Evolutionary conservation across 495 filamentous ascomycete species (phyloP), one percentile per base, ranked within the genome.

Genomic region (Pseudoneurospora amorphoporcata): DNA sequence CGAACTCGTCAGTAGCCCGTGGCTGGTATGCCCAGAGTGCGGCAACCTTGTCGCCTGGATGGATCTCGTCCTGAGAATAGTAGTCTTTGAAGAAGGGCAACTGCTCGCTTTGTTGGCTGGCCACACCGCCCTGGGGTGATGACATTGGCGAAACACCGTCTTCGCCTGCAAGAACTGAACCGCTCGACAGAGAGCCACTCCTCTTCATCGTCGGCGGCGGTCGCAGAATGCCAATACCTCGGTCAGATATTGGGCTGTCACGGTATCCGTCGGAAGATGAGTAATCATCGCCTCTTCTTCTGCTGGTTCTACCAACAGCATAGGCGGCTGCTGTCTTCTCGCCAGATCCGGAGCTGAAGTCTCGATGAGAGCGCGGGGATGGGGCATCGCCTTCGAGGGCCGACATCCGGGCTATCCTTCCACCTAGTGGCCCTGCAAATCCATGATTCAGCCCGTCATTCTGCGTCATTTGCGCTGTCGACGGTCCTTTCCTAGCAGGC

Each of bases 11-110:
- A 38, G 89, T 88, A 4, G 96, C 96, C 47, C 96, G 89, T 37
- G 96, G 94, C 77, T 95, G 90, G 78, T 99, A 99, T 8, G 96
- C 95, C 96, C 96, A 99, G 38, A 99, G 87, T 8, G 92, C 92
- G 12, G 95, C 87, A 38, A 99, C 96, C 72, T 90, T 91, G 77
- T 98, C 94, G 40, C 92, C 91, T 4, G 95, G 91, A 73, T 94
- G 92, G 73, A 99, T 97, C 75, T 98, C 94, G 77, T 98, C 95
- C 75, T 93, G 90, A 4, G 95, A 98, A 81, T 99, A 99, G 80
- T 99, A 99, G 77, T 99, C 95, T 77, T 97, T 97, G 89, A 99
- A 99, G 78, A 90, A 94, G 8, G 92, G 89, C 40, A 99, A 81
- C 79, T 97, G 96, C 84, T 99, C 96, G 1, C 94, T 97, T 78